A percentile compares a stretch with the other conserved stretches of the same genome.
Conservation (phyloP, 73 alveolate species). For the Paramecium octaurelia region DNA sequence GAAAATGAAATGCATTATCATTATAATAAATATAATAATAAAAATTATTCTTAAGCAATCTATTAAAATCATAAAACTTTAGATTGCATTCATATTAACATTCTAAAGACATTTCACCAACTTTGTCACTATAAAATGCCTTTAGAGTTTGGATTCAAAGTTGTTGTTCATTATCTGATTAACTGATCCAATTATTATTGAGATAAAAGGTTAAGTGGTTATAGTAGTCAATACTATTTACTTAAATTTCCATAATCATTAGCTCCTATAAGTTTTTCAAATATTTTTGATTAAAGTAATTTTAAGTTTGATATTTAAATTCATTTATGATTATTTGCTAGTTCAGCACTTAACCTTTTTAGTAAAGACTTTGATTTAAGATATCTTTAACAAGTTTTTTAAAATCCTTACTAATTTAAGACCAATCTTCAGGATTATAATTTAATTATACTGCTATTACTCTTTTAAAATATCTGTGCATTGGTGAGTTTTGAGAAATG, state of each 20-base stretch:
- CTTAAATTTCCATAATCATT: constrained; percentile 51
- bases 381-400: constrained; percentile 57
- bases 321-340: constrained; percentile 66
- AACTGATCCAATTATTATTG: constrained; percentile 59
- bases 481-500: too few relatives aligned
- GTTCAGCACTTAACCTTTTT: constrained; percentile 58
- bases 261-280: constrained; percentile 15
- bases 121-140: constrained; percentile 51
- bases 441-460: constrained; percentile 15
- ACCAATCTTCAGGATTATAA: constrained; percentile 65
- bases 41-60: neutral
- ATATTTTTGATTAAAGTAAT: neutral
- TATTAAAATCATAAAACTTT: constrained; percentile 1
- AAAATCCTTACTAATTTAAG: constrained; percentile 57
- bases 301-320: constrained; percentile 38
- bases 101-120: constrained; percentile 44
- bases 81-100: neutral
- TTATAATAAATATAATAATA: neutral
- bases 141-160: constrained; percentile 33
- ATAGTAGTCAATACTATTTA: constrained; percentile 56
- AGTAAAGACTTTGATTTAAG: constrained; percentile 58
- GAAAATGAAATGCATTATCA: constrained; percentile 22
- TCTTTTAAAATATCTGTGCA: constrained; percentile 61
- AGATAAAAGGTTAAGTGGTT: constrained; percentile 46
- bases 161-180: constrained; percentile 16